Evolutionary conservation across 2,329 filamentous ascomycete species (phyloP), one percentile per base, ranked within the genome.

Genomic region (Coniella lustricola): DNA sequence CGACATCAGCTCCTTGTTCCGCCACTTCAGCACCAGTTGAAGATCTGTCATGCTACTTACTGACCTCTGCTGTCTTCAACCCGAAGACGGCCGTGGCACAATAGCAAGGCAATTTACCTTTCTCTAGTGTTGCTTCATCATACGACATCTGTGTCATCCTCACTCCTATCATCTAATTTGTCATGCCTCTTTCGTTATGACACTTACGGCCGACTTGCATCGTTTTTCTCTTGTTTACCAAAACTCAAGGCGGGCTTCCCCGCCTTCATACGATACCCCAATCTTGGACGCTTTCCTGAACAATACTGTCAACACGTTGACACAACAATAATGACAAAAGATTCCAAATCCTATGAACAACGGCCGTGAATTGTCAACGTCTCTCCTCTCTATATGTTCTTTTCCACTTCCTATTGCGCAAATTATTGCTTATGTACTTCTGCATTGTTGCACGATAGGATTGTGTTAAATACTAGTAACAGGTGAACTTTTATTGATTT

Each of bases 21-120:
- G 50, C 53, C 20, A 60, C 63, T 49, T 55, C 63, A 55, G 53
- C 58, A 43, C 50, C 58, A 7, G 55, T 55, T 25, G 57, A 56
- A 7, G 57, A 60, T 17, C 34, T 36, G 17, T 62, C 62, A 18
- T 62, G 66, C 45, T 49, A 75, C 20, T 68, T 76, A 44, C 67
- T 79, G 38, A 72, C 73, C 39, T 71, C 66, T 39, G 72, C 73
- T 35, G 74, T 77, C 32, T 77, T 77, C 59, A 67, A 68, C 46
- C 71, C 73, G 3, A 53, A 56, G 39, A 49, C 44, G 31, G 44
- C 36, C 20, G 17, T 36, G 18, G 7, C 17, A 20, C 29, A 40
- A 16, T 32, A 29, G 36, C 12, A 9, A 36, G 18, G 22, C n/a
- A 18, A 3, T 31, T 8, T 17, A 37, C 16, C 5, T 40, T 2